Conservation (phyloP, 805 yeast genomes). For the Zygotorulaspora florentina region DNA sequence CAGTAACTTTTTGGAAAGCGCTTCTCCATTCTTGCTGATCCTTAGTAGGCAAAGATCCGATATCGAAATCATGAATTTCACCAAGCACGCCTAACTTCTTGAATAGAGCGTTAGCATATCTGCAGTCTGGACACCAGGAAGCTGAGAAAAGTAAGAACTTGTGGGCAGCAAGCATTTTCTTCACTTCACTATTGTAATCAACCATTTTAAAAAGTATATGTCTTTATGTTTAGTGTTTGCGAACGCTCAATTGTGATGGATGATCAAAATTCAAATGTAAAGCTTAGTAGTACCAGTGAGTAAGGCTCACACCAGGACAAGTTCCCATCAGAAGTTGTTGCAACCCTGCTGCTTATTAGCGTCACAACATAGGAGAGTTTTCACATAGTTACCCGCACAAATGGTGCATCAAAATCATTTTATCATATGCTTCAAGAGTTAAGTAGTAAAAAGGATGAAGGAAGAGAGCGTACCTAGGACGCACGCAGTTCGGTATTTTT, state of each 20-base stretch:
- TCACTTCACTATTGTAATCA: conserved; percentile 39
- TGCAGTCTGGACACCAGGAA: conserved; percentile 79
- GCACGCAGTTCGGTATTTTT: background rate
- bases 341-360: too few relatives aligned
- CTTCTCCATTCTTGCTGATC: conserved; percentile 33
- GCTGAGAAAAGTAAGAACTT: conserved; percentile 58
- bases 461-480: background rate
- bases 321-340: too few relatives aligned
- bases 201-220: conserved; percentile 9
- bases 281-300: too few relatives aligned
- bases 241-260: too few relatives aligned
- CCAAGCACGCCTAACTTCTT: conserved; percentile 47
- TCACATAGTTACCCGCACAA: too few relatives aligned
- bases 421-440: too few relatives aligned
- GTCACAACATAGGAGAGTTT: too few relatives aligned
- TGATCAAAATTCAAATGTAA: too few relatives aligned
- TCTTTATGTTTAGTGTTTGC: too few relatives aligned
- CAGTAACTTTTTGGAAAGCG: conserved; percentile 32
- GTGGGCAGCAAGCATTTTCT: conserved; percentile 43
- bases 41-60: conserved; percentile 24
- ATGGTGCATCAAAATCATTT: too few relatives aligned
- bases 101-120: conserved; percentile 55
- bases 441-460: background rate
- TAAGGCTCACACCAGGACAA: too few relatives aligned
- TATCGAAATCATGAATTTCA: conserved; percentile 53